These are phyloP conservation scores for Pseudopyricularia cyperi DNA, from an alignment of 2,329 filamentous ascomycete species.

Conservation along the genomic window DNA sequence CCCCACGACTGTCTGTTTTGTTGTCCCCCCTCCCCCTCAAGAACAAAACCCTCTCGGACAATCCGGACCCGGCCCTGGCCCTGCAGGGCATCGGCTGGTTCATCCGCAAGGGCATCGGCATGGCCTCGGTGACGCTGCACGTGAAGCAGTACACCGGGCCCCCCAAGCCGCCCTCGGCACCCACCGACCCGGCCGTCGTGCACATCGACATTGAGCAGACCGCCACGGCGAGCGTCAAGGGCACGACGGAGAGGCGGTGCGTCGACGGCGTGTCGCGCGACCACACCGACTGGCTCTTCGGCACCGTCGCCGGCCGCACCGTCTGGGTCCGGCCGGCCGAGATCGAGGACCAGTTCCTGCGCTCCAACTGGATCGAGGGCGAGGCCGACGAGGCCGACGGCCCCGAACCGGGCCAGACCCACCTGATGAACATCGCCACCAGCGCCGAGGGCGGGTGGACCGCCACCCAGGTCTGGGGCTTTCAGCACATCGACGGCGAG, in stretches of 20 bases:
- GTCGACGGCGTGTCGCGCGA: slow-evolving; percentile 40
- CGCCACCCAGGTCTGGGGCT: slow-evolving; percentile 47
- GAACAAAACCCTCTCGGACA: slow-evolving; percentile 65
- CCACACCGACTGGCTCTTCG: slow-evolving; percentile 72
- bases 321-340: slow-evolving; percentile 33
- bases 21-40: slow-evolving; percentile 18
- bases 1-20: neutral
- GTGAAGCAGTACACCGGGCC: slow-evolving; percentile 40
- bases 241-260: slow-evolving; percentile 43
- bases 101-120: slow-evolving; percentile 55
- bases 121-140: slow-evolving; percentile 56
- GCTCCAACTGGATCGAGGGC: slow-evolving; percentile 46
- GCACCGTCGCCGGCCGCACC: slow-evolving; percentile 49
- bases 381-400: slow-evolving; percentile 32
- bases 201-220: slow-evolving; percentile 64
- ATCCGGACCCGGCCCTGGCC: slow-evolving; percentile 52
- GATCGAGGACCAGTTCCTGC: slow-evolving; percentile 41
- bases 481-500: slow-evolving; percentile 38
- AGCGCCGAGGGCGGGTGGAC: slow-evolving; percentile 39
- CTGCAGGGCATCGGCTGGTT: slow-evolving; percentile 64
- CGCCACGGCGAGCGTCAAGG: slow-evolving; percentile 56
- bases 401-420: slow-evolving; percentile 47
- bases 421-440: slow-evolving; percentile 51
- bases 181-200: slow-evolving; percentile 20
- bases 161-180: slow-evolving; percentile 24